phyloP scores from a whole-genome alignment of 2,329 filamentous ascomycete species.

The Colletotrichum nymphaeae region DNA sequence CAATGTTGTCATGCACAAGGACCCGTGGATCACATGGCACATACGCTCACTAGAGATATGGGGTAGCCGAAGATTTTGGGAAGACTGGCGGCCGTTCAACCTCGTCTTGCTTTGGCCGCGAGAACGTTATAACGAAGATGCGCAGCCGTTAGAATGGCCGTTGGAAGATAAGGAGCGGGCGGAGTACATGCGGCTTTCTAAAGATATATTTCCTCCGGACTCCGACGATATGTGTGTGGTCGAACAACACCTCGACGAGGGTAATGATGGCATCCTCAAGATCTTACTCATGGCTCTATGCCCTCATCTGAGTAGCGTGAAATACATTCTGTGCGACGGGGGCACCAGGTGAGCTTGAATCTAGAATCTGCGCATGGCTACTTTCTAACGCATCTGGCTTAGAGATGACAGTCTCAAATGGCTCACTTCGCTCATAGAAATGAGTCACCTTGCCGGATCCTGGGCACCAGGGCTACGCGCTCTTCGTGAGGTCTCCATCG shows the following conservation, averaged over 20 bases:
- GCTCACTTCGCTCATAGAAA: background rate
- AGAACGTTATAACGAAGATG: background rate
- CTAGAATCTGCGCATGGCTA: background rate
- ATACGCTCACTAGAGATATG: conserved; percentile 20
- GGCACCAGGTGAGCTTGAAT: background rate
- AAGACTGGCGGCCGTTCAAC: conserved; percentile 14
- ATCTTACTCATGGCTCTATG: background rate
- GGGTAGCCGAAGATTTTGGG: background rate
- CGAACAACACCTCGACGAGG: background rate
- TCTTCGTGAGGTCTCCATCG: conserved; percentile 5
- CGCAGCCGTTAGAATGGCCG: background rate
- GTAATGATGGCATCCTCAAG: conserved; percentile 8
- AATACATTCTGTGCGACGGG: background rate
- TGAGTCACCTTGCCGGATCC: background rate
- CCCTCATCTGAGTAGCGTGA: conserved; percentile 11
- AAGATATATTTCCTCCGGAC: background rate
- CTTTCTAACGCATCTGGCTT: background rate
- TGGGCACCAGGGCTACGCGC: conserved; percentile 3
- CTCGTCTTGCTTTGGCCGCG: background rate
- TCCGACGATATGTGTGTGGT: background rate
- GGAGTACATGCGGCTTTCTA: background rate
- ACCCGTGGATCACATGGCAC: conserved; percentile 8
- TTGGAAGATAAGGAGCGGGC: background rate
- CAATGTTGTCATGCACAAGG: background rate
- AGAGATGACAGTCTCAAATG: background rate